These are phyloP conservation scores for Schizophyllum amplum DNA, from an alignment of 1,284 basidiomycete species.

Conservation along the genomic window DNA sequence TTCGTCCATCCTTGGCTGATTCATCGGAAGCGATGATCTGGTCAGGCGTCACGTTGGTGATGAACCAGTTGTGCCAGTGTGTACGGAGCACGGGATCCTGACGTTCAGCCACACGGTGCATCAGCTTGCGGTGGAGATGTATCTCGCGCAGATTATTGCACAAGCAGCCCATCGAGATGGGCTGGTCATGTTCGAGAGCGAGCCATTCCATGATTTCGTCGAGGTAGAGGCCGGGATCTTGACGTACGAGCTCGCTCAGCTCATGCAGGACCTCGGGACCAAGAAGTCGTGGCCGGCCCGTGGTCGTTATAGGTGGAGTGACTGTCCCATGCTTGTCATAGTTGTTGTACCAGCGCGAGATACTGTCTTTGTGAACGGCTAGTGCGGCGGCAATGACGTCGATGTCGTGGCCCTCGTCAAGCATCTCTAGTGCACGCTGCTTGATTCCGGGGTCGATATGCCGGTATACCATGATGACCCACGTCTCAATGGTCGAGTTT, in stretches of 20 bases:
- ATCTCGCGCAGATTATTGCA: conserved; percentile 15
- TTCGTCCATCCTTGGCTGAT: conserved; percentile 23
- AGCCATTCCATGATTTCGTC: conserved; percentile 21
- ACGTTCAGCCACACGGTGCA: conserved; percentile 14
- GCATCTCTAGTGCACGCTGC: too few relatives aligned
- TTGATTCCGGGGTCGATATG: too few relatives aligned
- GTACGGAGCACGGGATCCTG: conserved; percentile 13
- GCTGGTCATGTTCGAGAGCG: conserved; percentile 15
- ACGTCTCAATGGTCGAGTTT: too few relatives aligned
- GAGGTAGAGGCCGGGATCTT: conserved; percentile 14
- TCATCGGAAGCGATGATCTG: conserved; percentile 22
- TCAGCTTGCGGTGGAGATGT: conserved; percentile 16
- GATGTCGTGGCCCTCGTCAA: too few relatives aligned
- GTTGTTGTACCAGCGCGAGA: conserved; percentile 1
- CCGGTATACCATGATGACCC: too few relatives aligned
- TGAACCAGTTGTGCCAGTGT: conserved; percentile 16
- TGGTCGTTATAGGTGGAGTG: background rate
- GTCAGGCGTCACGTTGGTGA: conserved; percentile 12
- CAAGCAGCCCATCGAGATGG: conserved; percentile 17
- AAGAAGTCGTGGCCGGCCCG: background rate
- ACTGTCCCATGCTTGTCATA: background rate
- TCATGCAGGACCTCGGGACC: background rate
- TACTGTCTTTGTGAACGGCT: background rate
- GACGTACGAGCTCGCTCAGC: conserved; percentile 3
- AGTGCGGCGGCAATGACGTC: too few relatives aligned